phyloP scores from a whole-genome alignment of 176 grass and related monocot species.

The Rhynchospora breviuscula region DNA sequence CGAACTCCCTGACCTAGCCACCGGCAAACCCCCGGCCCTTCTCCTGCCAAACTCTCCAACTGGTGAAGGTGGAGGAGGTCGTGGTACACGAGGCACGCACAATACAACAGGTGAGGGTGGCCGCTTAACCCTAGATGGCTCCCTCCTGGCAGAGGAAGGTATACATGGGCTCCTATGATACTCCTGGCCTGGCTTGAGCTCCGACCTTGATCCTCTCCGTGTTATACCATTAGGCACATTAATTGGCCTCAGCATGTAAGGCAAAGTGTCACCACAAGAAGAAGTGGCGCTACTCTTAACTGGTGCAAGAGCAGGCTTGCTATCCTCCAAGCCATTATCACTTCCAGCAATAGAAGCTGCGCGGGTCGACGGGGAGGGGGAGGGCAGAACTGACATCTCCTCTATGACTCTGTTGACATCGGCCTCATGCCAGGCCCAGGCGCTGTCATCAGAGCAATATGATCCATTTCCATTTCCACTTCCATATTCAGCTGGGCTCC shows the following conservation, averaged over 20 bases:
- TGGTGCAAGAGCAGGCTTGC: background rate
- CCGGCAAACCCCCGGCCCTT: conserved; percentile 49
- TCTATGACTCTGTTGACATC: conserved; percentile 87
- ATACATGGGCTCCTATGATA: conserved; percentile 77
- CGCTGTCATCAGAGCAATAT: conserved; percentile 85
- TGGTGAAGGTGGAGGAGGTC: conserved; percentile 65
- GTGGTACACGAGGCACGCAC: conserved; percentile 75
- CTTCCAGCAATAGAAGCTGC: conserved; percentile 42
- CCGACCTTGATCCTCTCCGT: conserved; percentile 74
- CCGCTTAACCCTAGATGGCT: conserved; percentile 62
- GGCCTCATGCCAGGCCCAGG: conserved; percentile 96
- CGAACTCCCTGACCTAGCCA: conserved; percentile 96
- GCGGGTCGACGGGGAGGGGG: conserved; percentile 8
- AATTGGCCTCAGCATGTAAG: conserved; percentile 87
- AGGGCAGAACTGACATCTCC: conserved; percentile 58
- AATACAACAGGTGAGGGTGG: conserved; percentile 92
- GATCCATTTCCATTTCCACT: conserved; percentile 31
- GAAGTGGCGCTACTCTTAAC: conserved; percentile 21
- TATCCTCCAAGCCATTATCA: conserved; percentile 27
- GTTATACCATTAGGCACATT: conserved; percentile 70
- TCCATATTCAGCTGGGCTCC: conserved; percentile 92
- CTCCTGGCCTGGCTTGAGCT: conserved; percentile 63
- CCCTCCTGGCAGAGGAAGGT: conserved; percentile 68
- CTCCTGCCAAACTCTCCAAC: conserved; percentile 78
- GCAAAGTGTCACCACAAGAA: conserved; percentile 67